phyloP scores from a whole-genome alignment of 306 rosid genomes.

The Arachis stenosperma region DNA sequence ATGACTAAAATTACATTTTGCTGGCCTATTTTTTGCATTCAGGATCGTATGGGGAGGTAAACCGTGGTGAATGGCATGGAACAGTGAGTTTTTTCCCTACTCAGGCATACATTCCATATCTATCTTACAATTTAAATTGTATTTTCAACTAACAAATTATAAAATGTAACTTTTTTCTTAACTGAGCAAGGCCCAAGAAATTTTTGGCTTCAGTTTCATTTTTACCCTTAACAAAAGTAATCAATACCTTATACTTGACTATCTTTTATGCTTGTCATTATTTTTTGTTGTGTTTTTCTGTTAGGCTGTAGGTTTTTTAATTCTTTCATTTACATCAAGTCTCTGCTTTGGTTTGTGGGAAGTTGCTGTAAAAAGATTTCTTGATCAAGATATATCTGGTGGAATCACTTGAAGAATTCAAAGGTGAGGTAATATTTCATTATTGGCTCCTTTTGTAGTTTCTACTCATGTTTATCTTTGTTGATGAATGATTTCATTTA shows the following conservation, averaged over 20 bases:
- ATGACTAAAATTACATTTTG: constrained; percentile 32
- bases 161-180: background rate
- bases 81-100: constrained; percentile 71
- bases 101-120: constrained; percentile 8
- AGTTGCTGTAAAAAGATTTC: constrained; percentile 93
- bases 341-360: constrained; percentile 57
- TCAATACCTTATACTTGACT: background rate
- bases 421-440: constrained; percentile 69
- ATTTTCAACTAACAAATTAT: background rate
- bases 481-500: background rate
- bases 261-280: background rate
- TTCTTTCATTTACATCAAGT: constrained; percentile 21
- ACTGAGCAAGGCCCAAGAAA: constrained; percentile 11
- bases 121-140: constrained; percentile 4
- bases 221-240: background rate
- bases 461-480: background rate
- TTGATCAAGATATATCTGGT: constrained; percentile 86
- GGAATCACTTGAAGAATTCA: constrained; percentile 94
- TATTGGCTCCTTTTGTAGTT: background rate
- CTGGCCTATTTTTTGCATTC: constrained; percentile 44
- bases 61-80: constrained; percentile 95
- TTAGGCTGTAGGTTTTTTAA: constrained; percentile 32
- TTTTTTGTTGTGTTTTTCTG: constrained; percentile 19
- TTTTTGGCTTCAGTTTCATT: constrained; percentile 18
- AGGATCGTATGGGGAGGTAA: constrained; percentile 99